A percentile compares a stretch with the other conserved stretches of the same genome.
These are phyloP conservation scores for Hyaloperonospora arabidopsidis DNA, from an alignment of 352 stramenopile genomes.

Conservation along the genomic window DNA sequence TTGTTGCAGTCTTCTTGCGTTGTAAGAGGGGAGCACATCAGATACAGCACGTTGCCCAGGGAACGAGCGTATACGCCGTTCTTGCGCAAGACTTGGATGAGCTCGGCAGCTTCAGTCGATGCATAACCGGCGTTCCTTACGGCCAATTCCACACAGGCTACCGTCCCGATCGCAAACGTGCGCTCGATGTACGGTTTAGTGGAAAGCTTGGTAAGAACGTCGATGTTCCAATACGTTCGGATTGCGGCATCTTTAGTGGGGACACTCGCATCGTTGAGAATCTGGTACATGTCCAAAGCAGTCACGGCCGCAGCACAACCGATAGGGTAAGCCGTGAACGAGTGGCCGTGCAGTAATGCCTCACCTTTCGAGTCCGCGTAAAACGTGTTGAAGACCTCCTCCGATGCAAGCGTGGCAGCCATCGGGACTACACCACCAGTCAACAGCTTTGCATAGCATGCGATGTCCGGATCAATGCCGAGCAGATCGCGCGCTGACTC, in stretches of 20 bases:
- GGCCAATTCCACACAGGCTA: conserved; percentile 63
- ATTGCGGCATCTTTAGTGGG: conserved; percentile 18
- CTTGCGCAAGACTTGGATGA: conserved; percentile 53
- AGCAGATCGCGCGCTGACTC: conserved; percentile 80
- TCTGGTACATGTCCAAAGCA: conserved; percentile 83
- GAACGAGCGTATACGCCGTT: conserved; percentile 72
- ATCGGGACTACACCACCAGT: conserved; percentile 86
- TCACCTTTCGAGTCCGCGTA: conserved; percentile 82
- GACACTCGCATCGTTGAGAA: conserved; percentile 33
- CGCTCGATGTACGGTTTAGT: conserved; percentile 42
- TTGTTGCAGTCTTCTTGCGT: conserved; percentile 51
- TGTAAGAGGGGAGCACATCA: conserved; percentile 81
- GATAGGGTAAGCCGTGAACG: conserved; percentile 88
- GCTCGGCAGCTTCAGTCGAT: conserved; percentile 48
- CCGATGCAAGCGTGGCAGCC: conserved; percentile 76
- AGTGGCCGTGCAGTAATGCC: conserved; percentile 86
- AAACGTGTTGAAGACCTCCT: conserved; percentile 88
- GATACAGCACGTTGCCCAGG: conserved; percentile 77
- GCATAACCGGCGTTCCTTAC: conserved; percentile 57
- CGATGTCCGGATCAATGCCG: conserved; percentile 81
- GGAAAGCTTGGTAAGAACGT: conserved; percentile 43
- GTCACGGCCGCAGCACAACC: conserved; percentile 84
- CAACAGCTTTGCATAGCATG: conserved; percentile 88
- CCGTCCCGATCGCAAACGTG: conserved; percentile 71
- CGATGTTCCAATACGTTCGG: conserved; percentile 54